A percentile compares a stretch with the other conserved stretches of the same genome.
phyloP scores from a whole-genome alignment of 306 rosid genomes.

The Acacia confusa region DNA sequence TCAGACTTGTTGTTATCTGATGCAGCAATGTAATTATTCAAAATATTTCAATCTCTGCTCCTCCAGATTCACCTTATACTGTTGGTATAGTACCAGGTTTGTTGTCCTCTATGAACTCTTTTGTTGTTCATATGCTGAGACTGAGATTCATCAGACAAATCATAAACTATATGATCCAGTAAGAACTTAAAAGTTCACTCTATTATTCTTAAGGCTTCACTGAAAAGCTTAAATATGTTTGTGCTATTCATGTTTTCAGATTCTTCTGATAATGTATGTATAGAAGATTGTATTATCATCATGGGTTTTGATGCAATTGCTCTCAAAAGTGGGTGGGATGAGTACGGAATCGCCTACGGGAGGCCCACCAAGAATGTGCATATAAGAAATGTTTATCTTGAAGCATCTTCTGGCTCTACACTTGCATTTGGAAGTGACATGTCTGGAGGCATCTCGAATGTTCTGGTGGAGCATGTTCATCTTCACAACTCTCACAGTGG shows the following conservation, averaged over 20 bases:
- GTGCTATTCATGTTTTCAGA: slow-evolving; percentile 51
- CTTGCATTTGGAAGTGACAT: slow-evolving; percentile 92
- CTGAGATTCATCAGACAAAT: not conserved
- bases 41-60: slow-evolving; percentile 72
- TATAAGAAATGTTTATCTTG: slow-evolving; percentile 69
- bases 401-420: slow-evolving; percentile 69
- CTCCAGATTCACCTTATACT: slow-evolving; percentile 80
- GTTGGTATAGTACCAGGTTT: slow-evolving; percentile 90
- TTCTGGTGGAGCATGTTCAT: slow-evolving; percentile 68
- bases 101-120: slow-evolving; percentile 21
- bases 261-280: slow-evolving; percentile 81
- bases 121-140: not conserved
- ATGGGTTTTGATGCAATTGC: slow-evolving; percentile 89
- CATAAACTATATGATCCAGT: not conserved
- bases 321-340: slow-evolving; percentile 98
- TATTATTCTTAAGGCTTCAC: not conserved
- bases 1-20: slow-evolving; percentile 25
- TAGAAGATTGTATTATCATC: slow-evolving; percentile 72
- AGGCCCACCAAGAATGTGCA: slow-evolving; percentile 83
- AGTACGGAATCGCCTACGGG: slow-evolving; percentile 87
- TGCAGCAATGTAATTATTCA: slow-evolving; percentile 82
- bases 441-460: slow-evolving; percentile 92
- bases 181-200: not conserved
- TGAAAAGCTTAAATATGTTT: not conserved
- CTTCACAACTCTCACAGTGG: slow-evolving; percentile 69